phyloP scores from a whole-genome alignment of 805 yeast species.

The Saccharomycopsis selenospora region DNA sequence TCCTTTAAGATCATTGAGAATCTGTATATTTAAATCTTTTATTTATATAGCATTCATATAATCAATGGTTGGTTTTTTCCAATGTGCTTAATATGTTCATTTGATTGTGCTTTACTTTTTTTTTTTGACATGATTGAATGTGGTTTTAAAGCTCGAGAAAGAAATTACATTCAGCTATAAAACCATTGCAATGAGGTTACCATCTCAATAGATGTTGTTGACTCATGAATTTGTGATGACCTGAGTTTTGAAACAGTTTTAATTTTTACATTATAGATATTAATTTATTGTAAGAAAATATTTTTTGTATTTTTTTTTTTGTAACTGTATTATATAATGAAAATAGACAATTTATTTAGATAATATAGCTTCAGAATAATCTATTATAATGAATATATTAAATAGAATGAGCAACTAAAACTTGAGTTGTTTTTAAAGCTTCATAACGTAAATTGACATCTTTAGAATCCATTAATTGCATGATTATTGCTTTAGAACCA shows the following conservation, averaged over 20 bases:
- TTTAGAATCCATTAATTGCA: conserved; percentile 73
- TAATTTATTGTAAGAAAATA: too few species aligned
- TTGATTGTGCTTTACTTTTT: not conserved
- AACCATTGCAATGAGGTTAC: conserved; percentile 4
- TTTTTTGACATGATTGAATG: not conserved
- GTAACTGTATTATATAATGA: too few species aligned
- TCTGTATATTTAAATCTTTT: not conserved
- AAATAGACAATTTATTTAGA: too few species aligned
- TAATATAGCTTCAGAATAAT: too few species aligned
- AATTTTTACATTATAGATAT: too few species aligned
- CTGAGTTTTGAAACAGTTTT: not conserved
- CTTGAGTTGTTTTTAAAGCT: conserved; percentile 93
- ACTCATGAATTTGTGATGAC: conserved; percentile 3
- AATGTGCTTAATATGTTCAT: conserved; percentile 1
- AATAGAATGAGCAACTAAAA: conserved; percentile 69
- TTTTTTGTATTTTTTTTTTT: too few species aligned
- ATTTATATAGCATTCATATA: not conserved
- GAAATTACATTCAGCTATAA: not conserved
- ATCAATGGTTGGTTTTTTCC: not conserved
- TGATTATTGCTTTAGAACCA: conserved; percentile 62
- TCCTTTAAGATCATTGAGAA: not conserved
- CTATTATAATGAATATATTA: too few species aligned
- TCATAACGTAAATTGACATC: conserved; percentile 89
- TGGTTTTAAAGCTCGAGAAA: conserved; percentile 1
- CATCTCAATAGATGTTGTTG: conserved; percentile 1